phyloP scores from a whole-genome alignment of 176 grass and related monocot species.

The Lolium multiflorum region DNA sequence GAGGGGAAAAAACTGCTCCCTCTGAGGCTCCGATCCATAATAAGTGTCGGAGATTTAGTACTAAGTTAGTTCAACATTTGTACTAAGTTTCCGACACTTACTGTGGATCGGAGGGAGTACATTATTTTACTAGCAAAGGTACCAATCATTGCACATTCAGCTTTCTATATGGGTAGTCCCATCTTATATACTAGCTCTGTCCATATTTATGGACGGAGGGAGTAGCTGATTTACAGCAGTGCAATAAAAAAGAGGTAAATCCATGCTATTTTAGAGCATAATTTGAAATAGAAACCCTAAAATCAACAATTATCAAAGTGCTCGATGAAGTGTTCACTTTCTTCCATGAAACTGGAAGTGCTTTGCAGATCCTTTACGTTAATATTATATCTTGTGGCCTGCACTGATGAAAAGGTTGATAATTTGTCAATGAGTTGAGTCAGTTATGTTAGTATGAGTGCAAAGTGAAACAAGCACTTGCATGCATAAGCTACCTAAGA shows the following conservation, averaged over 20 bases:
- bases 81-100: too few relatives aligned
- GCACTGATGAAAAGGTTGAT: neutral
- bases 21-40: too few relatives aligned
- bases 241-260: neutral
- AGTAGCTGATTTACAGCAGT: neutral
- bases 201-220: too few relatives aligned
- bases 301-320: neutral
- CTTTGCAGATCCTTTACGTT: neutral
- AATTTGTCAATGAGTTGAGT: neutral
- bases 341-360: neutral
- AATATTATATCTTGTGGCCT: neutral
- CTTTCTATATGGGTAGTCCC: neutral
- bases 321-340: neutral
- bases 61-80: too few relatives aligned
- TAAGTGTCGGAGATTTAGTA: too few relatives aligned
- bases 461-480: neutral
- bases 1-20: neutral
- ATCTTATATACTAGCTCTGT: too few relatives aligned
- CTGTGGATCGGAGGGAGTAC: too few relatives aligned
- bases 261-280: neutral
- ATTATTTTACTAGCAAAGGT: neutral
- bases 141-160: neutral
- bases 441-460: neutral
- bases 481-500: neutral
- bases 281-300: neutral